These are phyloP conservation scores for Cladosporium sp. DNA, from an alignment of 2,329 filamentous ascomycete genomes.

Conservation along the genomic window DNA sequence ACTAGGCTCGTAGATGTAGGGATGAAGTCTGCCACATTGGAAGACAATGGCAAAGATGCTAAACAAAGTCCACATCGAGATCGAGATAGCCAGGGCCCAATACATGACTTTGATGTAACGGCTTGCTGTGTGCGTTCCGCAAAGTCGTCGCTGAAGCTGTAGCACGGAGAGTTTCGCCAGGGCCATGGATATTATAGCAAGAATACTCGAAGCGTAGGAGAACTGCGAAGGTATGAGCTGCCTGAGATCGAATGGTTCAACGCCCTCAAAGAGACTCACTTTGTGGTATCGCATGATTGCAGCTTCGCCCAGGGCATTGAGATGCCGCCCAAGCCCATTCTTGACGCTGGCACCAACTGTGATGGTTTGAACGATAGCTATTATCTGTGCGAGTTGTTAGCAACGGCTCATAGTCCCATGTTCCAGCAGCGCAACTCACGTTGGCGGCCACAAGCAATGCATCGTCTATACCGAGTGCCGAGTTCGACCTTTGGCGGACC, in stretches of 20 bases:
- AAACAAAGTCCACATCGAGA: constrained; percentile 1
- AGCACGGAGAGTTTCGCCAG: background rate
- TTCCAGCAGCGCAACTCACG: background rate
- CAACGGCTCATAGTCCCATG: too few species aligned
- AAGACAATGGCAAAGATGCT: background rate
- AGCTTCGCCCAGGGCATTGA: background rate
- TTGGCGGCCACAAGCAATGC: background rate
- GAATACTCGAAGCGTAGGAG: background rate
- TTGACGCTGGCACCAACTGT: background rate
- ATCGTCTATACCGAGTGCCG: background rate
- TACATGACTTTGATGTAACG: constrained; percentile 1
- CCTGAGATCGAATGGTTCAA: background rate
- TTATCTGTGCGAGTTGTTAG: background rate
- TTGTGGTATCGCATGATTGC: background rate
- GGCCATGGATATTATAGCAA: background rate
- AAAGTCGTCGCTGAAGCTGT: background rate
- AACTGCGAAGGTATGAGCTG: background rate
- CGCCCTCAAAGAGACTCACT: too few species aligned
- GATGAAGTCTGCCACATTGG: background rate
- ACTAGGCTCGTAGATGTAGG: background rate
- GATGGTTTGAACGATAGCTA: background rate
- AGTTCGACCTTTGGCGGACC: background rate
- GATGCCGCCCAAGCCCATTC: background rate
- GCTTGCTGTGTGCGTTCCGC: background rate
- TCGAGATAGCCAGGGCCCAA: background rate